Conservation (phyloP, 441 rosid genomes). For the Bocquillonia castaneifolia region DNA sequence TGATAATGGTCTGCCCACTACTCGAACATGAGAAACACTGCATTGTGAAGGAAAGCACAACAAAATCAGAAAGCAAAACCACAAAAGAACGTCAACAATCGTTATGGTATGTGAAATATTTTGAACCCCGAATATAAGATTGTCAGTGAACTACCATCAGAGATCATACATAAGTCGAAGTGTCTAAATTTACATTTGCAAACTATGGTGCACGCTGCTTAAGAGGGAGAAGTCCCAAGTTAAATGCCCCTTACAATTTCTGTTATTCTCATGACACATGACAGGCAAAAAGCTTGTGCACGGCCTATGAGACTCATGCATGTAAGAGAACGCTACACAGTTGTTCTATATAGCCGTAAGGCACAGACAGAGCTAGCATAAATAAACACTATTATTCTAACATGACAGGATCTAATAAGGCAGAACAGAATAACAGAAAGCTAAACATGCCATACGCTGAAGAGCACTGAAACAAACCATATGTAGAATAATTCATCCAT, state of each 20-base stretch:
- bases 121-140: too few relatives aligned
- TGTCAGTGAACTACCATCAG: background rate
- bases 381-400: background rate
- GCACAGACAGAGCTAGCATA: background rate
- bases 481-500: conserved; percentile 73
- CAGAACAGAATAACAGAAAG: background rate
- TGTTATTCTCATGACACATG: background rate
- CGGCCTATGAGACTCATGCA: background rate
- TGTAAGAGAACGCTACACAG: background rate
- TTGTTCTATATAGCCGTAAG: background rate
- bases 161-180: background rate
- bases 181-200: background rate
- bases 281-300: too few relatives aligned
- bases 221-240: background rate
- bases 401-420: background rate
- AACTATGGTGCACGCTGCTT: background rate
- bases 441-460: conserved; percentile 5
- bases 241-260: background rate
- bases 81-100: too few relatives aligned
- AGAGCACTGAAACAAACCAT: conserved; percentile 46
- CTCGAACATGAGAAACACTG: conserved; percentile 63
- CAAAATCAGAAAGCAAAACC: background rate
- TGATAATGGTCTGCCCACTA: conserved; percentile 50
- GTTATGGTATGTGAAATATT: too few relatives aligned
- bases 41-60: conserved; percentile 18